phyloP scores from a whole-genome alignment of 1,284 basidiomycete species.

The Meira miltonrushii region DNA sequence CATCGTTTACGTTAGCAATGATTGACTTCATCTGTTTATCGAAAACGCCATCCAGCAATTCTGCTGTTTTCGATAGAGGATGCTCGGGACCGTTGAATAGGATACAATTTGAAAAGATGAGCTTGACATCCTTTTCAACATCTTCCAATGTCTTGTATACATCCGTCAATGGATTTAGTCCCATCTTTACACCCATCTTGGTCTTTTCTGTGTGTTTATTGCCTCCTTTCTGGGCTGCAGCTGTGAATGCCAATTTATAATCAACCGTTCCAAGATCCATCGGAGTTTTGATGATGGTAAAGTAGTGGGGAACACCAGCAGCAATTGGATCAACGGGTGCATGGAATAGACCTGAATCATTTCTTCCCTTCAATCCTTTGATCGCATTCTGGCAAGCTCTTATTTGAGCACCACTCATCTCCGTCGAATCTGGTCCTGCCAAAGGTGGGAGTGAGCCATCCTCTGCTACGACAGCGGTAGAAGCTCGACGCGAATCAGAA shows the following conservation, averaged over 20 bases:
- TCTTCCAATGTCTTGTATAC: conserved; percentile 30
- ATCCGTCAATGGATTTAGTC: conserved; percentile 34
- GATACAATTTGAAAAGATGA: conserved; percentile 78
- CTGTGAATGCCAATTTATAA: conserved; percentile 60
- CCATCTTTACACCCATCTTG: conserved; percentile 28
- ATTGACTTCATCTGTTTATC: conserved; percentile 67
- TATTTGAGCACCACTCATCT: conserved; percentile 61
- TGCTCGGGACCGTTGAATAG: conserved; percentile 89
- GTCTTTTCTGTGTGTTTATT: conserved; percentile 41
- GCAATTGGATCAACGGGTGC: conserved; percentile 84
- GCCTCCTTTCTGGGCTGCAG: conserved; percentile 31
- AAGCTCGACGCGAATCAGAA: too few species aligned
- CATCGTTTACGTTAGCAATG: conserved; percentile 13
- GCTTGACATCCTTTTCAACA: conserved; percentile 47
- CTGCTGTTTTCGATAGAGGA: conserved; percentile 70
- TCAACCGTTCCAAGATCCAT: conserved; percentile 97
- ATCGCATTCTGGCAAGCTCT: conserved; percentile 75
- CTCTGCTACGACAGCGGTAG: background rate
- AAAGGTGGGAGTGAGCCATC: background rate
- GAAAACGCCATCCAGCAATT: conserved; percentile 74
- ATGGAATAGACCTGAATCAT: conserved; percentile 76
- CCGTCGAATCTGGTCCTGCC: conserved; percentile 7
- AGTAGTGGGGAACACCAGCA: conserved; percentile 86
- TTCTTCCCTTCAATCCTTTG: conserved; percentile 77
- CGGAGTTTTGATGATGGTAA: conserved; percentile 75